These are phyloP conservation scores for Penicillium goetzii DNA, from an alignment of 495 filamentous ascomycete species.

Conservation along the genomic window DNA sequence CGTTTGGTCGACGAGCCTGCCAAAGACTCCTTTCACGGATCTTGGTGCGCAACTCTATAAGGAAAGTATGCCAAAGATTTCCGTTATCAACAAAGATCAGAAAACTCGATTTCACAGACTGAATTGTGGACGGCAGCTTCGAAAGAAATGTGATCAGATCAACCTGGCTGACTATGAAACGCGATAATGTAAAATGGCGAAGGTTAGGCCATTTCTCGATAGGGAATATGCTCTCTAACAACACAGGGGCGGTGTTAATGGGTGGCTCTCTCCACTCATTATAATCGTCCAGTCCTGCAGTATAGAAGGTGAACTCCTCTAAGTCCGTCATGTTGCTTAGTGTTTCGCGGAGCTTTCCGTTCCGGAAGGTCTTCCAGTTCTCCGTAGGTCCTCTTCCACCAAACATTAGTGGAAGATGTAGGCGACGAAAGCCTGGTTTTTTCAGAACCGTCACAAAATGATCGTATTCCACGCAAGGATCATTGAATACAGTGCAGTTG, in stretches of 20 bases:
- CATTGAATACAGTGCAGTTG: conserved; percentile 26
- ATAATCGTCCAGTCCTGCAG: neutral
- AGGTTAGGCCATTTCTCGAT: conserved; percentile 27
- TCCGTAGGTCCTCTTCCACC: conserved; percentile 5
- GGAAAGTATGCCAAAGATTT: conserved; percentile 14
- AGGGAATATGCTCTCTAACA: conserved; percentile 27
- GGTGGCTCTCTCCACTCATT: neutral
- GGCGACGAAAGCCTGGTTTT: conserved; percentile 14
- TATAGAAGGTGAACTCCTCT: conserved; percentile 19
- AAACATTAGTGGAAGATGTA: conserved; percentile 14
- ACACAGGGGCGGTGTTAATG: conserved; percentile 12
- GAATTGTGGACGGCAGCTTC: conserved; percentile 19
- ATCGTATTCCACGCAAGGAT: conserved; percentile 15
- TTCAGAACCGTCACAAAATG: conserved; percentile 7
- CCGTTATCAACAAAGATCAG: conserved; percentile 21
- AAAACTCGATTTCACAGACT: conserved; percentile 23
- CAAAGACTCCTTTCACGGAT: conserved; percentile 17
- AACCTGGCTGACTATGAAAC: conserved; percentile 24
- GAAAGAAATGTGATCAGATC: conserved; percentile 25
- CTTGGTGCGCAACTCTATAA: conserved; percentile 19
- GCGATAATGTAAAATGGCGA: conserved; percentile 33
- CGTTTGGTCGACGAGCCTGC: conserved; percentile 13
- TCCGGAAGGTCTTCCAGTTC: conserved; percentile 20
- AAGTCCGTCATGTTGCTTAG: conserved; percentile 19
- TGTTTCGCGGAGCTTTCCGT: conserved; percentile 12